These are phyloP conservation scores for Acacia confusa DNA, from an alignment of 306 rosid genomes.

Conservation along the genomic window DNA sequence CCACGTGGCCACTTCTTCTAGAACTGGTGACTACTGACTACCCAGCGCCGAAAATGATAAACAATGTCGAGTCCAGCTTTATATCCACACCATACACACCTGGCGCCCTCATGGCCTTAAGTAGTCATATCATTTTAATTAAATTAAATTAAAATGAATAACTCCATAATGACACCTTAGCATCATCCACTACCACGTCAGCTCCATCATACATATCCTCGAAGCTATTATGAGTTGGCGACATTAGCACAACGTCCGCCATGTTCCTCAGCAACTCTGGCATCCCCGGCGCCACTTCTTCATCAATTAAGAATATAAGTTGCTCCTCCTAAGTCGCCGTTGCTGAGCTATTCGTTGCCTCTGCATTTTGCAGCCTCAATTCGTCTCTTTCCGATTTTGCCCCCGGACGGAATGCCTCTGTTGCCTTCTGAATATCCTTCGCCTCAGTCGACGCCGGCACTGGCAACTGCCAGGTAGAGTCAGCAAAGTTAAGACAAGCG, in stretches of 20 bases:
- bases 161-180: slow-evolving; percentile 77
- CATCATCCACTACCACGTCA: slow-evolving; percentile 45
- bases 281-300: slow-evolving; percentile 45
- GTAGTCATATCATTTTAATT: background rate
- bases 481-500: slow-evolving; percentile 73
- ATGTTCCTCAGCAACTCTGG: slow-evolving; percentile 59
- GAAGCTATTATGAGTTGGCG: slow-evolving; percentile 52
- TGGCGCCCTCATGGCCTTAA: background rate
- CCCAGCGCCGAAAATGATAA: background rate
- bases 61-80: background rate
- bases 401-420: slow-evolving; percentile 58
- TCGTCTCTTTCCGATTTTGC: slow-evolving; percentile 17
- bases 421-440: slow-evolving; percentile 73
- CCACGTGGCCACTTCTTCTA: background rate
- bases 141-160: slow-evolving; percentile 48
- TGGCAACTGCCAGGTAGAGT: slow-evolving; percentile 60
- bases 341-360: background rate
- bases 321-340: background rate
- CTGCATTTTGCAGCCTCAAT: background rate
- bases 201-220: slow-evolving; percentile 30
- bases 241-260: slow-evolving; percentile 49
- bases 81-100: background rate
- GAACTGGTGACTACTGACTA: background rate
- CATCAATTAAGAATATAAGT: slow-evolving; percentile 43
- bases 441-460: slow-evolving; percentile 48